Base-by-base conservation (phyloP, 345 rosid genomes). In the Chamaenerion angustifolium region DNA sequence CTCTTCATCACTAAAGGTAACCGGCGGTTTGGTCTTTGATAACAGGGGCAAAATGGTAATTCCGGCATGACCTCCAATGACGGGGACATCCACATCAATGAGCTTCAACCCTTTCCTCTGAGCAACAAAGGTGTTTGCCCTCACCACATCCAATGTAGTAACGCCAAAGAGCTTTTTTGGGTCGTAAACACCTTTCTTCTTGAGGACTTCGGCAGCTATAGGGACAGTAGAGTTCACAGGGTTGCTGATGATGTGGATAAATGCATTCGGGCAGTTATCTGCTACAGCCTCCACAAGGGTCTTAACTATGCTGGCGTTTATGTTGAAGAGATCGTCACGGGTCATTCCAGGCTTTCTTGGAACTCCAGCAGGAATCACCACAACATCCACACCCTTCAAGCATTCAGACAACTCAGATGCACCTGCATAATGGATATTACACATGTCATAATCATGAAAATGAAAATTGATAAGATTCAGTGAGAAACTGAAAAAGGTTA, bases 271-370 rank as follows among this genome's bases (percentile, higher is more conserved):
- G 67, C 87, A 78, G 70, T 81, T 79, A 56, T 86, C 95, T 42
- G 94, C 98, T 11, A 80, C 94, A 50, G 92, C 95, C 46, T 81
- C 95, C 14, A 90, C 78, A 54, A 90, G 75, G 42, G 64, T 65
- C 66, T 81, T 86, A 18, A 86, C 94, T 1, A 90, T 90, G 62
- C 56, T 65, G 48, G 95, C 98, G 66, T 90, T 90, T 77, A 90
- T 86, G 73, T 83, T 83, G 70, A 90, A 90, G 52, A 90, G 94
- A 57, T 90, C 95, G 46, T 86, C 95, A 15, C 98, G 95, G 53
- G 92, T 90, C 98, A 86, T 90, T 21, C 98, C 98, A 0, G 94
- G 98, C 76, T 83, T 90, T 40, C 95, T 75, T 10, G 98, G 92
- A 48, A 90, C 94, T 45, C 94, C 95, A 55, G 92, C 98, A 19